These are phyloP conservation scores for Sphaerostilbella broomeana DNA, from an alignment of 2,329 filamentous ascomycete species.

Conservation along the genomic window DNA sequence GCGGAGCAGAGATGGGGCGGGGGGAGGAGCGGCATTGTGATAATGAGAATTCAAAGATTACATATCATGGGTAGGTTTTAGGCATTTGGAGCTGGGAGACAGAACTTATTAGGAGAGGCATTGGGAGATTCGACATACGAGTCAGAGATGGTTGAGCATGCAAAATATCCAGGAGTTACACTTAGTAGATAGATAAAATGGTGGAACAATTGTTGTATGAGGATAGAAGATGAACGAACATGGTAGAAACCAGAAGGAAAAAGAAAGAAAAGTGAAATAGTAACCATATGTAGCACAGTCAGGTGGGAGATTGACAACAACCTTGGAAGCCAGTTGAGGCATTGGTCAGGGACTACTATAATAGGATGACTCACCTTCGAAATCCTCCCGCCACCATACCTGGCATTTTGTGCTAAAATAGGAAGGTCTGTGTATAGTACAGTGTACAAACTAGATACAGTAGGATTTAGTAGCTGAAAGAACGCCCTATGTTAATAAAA, in stretches of 20 bases:
- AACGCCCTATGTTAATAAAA: too few species aligned
- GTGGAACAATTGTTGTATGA: constrained; percentile 6
- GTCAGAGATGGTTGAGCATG: constrained; percentile 4
- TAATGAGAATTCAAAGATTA: background rate
- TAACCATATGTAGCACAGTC: constrained; percentile 2
- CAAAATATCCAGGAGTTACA: constrained; percentile 10
- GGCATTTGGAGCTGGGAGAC: constrained; percentile 7
- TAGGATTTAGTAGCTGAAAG: too few species aligned
- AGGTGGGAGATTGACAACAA: too few species aligned
- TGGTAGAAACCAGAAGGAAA: background rate
- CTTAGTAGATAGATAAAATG: constrained; percentile 10
- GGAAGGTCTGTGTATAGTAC: too few species aligned
- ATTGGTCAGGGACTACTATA: too few species aligned
- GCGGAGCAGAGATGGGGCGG: constrained; percentile 8
- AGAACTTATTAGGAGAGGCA: too few species aligned
- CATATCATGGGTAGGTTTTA: background rate
- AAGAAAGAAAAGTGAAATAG: constrained; percentile 1
- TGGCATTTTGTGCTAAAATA: too few species aligned
- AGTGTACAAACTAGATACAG: too few species aligned
- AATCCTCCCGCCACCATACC: too few species aligned
- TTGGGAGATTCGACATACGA: too few species aligned
- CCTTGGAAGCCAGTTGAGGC: too few species aligned
- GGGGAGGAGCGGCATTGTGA: background rate
- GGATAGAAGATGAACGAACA: constrained; percentile 1
- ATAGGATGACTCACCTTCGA: too few species aligned